Conservation (phyloP, 108 stramenopile species). For the Pseudonitzschia multiseries region DNA sequence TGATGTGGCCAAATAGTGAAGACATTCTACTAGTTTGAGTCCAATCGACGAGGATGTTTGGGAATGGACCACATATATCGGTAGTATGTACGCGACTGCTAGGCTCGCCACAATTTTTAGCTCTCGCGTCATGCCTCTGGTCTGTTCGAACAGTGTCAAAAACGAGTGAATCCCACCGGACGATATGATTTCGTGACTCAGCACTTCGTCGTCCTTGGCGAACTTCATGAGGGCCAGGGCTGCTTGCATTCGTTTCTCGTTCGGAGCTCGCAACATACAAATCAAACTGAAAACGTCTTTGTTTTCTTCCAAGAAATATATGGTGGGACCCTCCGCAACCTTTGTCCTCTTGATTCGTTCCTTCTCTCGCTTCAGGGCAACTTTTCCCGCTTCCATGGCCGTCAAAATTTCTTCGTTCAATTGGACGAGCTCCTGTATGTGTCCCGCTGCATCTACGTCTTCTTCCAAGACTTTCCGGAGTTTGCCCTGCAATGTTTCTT, state of each 20-base stretch:
- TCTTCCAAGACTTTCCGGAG: slow-evolving; percentile 32
- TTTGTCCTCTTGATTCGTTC: slow-evolving; percentile 19
- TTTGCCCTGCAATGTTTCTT: slow-evolving; percentile 30
- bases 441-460: slow-evolving; percentile 20
- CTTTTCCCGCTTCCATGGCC: slow-evolving; percentile 32
- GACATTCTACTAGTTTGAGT: slow-evolving; percentile 53
- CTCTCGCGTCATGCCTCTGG: slow-evolving; percentile 25
- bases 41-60: slow-evolving; percentile 32
- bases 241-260: slow-evolving; percentile 38
- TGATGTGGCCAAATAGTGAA: slow-evolving; percentile 44
- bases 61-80: slow-evolving; percentile 42
- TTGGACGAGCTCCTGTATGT: slow-evolving; percentile 36
- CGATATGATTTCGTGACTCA: slow-evolving; percentile 51
- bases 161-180: slow-evolving; percentile 69
- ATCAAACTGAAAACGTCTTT: slow-evolving; percentile 59
- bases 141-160: slow-evolving; percentile 44
- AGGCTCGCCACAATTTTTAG: slow-evolving; percentile 50
- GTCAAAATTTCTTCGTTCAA: slow-evolving; percentile 36
- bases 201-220: slow-evolving; percentile 32
- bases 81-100: slow-evolving; percentile 55
- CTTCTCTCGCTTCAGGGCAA: slow-evolving; percentile 26
- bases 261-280: slow-evolving; percentile 52
- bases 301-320: slow-evolving; percentile 48
- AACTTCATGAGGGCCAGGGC: slow-evolving; percentile 57
- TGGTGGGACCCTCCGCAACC: slow-evolving; percentile 29